Evolutionary conservation across 495 filamentous ascomycete genomes (phyloP).

Genomic region (Penicillium antarcticum): DNA sequence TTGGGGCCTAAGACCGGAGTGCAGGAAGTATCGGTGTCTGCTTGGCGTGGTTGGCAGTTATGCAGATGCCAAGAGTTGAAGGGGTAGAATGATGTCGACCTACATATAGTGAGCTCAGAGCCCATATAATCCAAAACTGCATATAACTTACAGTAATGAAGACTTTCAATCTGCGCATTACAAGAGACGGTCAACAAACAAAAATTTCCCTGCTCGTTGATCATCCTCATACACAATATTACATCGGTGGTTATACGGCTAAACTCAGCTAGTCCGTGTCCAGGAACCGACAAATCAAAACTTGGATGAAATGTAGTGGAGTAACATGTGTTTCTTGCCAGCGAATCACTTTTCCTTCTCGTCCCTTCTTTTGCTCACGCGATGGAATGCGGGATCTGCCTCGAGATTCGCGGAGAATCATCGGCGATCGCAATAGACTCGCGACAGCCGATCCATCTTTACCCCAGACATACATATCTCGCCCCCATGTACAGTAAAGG

Average conservation of each 20-base stretch:
- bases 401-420: constrained; percentile 2
- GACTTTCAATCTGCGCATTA: neutral
- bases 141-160: too few relatives aligned
- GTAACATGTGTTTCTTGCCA: neutral
- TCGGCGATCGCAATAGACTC: constrained; percentile 1
- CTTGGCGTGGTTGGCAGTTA: constrained; percentile 12
- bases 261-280: neutral
- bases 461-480: neutral
- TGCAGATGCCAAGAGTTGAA: constrained; percentile 12
- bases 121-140: neutral
- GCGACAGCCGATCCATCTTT: neutral
- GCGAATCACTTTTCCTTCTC: neutral
- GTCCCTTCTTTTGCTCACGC: neutral
- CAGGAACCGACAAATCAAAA: constrained; percentile 9
- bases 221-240: neutral
- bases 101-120: neutral
- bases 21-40: neutral
- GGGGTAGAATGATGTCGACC: constrained; percentile 1
- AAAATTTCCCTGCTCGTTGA: neutral
- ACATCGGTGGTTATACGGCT: neutral
- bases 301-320: constrained; percentile 4
- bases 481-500: neutral
- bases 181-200: neutral
- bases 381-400: neutral
- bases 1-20: neutral